Evolutionary conservation across 2,329 filamentous ascomycete genomes (phyloP).

Genomic region (Chaetomiaceae sp.): DNA sequence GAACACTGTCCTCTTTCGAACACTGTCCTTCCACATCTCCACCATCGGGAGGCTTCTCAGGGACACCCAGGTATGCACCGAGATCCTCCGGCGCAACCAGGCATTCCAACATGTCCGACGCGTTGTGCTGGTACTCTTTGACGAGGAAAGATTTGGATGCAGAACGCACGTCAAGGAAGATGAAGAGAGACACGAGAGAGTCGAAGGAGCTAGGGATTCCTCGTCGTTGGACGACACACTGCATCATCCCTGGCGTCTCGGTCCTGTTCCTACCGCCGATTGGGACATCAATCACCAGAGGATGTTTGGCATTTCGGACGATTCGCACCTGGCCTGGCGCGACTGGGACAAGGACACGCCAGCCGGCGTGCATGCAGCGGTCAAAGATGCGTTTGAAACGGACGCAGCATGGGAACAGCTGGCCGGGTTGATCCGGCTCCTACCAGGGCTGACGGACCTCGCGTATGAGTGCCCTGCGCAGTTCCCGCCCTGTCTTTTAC

Average conservation of each 20-base stretch:
- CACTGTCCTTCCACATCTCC: not conserved
- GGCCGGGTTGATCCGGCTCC: not conserved
- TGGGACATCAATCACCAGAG: not conserved
- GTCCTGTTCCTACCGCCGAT: not conserved
- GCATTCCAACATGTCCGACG: not conserved
- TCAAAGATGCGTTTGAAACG: no score
- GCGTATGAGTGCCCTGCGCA: not conserved
- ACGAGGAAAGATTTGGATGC: no score
- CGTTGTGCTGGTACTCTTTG: not conserved
- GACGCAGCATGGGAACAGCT: not conserved
- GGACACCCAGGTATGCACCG: not conserved
- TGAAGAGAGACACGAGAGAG: not conserved
- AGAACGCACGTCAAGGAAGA: not conserved
- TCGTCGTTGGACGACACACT: no score
- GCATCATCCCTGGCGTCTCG: not conserved
- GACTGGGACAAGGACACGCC: not conserved
- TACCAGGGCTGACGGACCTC: constrained; percentile 2
- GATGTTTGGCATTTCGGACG: not conserved
- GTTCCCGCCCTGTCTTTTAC: constrained; percentile 2
- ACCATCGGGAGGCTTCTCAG: not conserved
- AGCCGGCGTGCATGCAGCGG: not conserved
- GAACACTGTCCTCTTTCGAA: not conserved
- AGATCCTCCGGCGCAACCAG: not conserved
- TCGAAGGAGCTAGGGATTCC: no score
- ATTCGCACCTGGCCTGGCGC: not conserved